A percentile compares a stretch with the other conserved stretches of the same genome.
Evolutionary conservation across 2,329 filamentous ascomycete species (phyloP).

Genomic region (Chaetomium globosum): DNA sequence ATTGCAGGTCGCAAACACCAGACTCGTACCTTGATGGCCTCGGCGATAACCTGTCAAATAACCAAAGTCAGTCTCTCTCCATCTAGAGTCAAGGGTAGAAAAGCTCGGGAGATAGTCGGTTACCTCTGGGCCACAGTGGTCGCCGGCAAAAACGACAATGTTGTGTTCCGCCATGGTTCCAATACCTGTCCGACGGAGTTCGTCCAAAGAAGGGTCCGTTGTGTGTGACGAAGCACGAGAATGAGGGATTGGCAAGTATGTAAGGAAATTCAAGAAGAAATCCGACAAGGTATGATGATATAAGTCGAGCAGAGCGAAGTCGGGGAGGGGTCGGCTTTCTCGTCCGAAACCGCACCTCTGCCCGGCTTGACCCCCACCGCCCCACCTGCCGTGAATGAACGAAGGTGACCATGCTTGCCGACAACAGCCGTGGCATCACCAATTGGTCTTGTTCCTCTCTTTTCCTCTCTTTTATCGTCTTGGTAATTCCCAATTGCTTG

Average conservation of each 20-base stretch:
- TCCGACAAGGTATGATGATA: background rate
- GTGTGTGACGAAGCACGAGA: conserved; percentile 7
- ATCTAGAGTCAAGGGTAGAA: too few species aligned
- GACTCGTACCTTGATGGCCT: too few species aligned
- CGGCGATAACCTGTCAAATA: too few species aligned
- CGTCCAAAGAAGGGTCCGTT: conserved; percentile 1
- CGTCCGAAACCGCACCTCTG: background rate
- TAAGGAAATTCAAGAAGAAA: background rate
- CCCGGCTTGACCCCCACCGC: background rate
- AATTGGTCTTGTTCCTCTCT: conserved; percentile 28
- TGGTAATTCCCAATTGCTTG: conserved; percentile 26
- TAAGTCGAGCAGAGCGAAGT: background rate
- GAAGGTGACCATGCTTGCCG: conserved; percentile 21
- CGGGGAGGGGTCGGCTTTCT: conserved; percentile 1
- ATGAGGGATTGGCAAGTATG: conserved; percentile 4
- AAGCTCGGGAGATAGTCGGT: too few species aligned
- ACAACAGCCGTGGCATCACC: conserved; percentile 25
- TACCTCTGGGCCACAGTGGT: too few species aligned
- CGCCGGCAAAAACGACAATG: too few species aligned
- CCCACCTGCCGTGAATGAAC: background rate
- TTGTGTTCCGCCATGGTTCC: background rate
- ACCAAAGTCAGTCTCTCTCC: too few species aligned
- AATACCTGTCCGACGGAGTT: conserved; percentile 5
- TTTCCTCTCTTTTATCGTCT: background rate
- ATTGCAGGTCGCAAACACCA: too few species aligned